These are phyloP conservation scores for Boletus tomentosulus DNA, from an alignment of 768 basidiomycete species.

Conservation along the genomic window DNA sequence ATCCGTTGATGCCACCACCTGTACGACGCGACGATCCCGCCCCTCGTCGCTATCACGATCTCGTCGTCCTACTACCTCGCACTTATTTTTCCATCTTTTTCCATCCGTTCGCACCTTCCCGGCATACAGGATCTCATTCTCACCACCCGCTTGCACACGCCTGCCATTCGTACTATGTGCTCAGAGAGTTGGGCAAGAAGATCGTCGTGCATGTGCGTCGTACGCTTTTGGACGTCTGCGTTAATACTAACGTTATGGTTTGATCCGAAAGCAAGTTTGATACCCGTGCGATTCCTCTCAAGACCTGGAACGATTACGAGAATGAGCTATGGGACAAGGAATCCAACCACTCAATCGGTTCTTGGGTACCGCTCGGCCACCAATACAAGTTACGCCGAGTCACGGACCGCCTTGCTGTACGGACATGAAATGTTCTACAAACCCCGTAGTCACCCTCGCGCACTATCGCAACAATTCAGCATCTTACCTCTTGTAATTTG, in stretches of 20 bases:
- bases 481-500: constrained; percentile 61
- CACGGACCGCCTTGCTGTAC: constrained; percentile 74
- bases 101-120: too few relatives aligned
- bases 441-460: constrained; percentile 66
- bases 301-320: constrained; percentile 96
- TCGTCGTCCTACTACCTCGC: too few relatives aligned
- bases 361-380: constrained; percentile 81
- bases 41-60: too few relatives aligned
- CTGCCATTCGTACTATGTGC: constrained; percentile 37
- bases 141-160: too few relatives aligned
- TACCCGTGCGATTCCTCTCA: constrained; percentile 86
- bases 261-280: constrained; percentile 92
- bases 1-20: too few relatives aligned
- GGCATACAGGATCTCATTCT: too few relatives aligned
- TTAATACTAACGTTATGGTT: constrained; percentile 7
- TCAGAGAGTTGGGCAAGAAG: constrained; percentile 95
- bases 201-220: constrained; percentile 82
- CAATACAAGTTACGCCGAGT: constrained; percentile 68
- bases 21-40: too few relatives aligned
- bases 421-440: constrained; percentile 89
- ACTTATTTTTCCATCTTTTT: too few relatives aligned
- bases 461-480: constrained; percentile 60
- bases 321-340: constrained; percentile 98
- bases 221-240: not conserved
- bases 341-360: constrained; percentile 91